Conservation (phyloP, 164 flowering plant genomes). For the Liriodendron chinense region DNA sequence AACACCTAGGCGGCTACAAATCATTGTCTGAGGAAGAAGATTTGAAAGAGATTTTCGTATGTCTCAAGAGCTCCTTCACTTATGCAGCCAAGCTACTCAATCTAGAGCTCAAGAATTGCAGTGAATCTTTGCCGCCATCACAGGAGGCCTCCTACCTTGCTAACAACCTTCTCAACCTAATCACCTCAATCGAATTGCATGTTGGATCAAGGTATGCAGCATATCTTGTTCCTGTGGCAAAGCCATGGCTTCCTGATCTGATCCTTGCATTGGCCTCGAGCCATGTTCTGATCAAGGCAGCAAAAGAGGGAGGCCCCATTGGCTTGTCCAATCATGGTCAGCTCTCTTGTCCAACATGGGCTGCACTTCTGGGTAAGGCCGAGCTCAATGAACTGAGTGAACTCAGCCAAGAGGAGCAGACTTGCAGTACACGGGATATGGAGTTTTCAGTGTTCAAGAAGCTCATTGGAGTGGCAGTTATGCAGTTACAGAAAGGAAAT, state of each 20-base stretch:
- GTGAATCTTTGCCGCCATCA: constrained; percentile 33
- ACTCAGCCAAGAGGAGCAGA: constrained; percentile 31
- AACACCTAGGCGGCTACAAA: constrained; percentile 16
- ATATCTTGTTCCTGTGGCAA: constrained; percentile 40
- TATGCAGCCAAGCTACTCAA: constrained; percentile 73
- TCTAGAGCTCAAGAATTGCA: constrained; percentile 39
- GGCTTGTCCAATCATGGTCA: constrained; percentile 11
- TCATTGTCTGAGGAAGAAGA: constrained; percentile 41
- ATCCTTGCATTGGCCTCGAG: constrained; percentile 60
- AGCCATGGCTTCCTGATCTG: constrained; percentile 89
- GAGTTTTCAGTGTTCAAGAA: constrained; percentile 40
- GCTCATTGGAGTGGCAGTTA: constrained; percentile 41
- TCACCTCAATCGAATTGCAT: constrained; percentile 42
- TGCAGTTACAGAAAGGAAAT: constrained; percentile 38
- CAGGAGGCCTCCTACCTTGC: constrained; percentile 45
- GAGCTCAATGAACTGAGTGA: constrained; percentile 46
- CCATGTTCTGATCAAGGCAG: constrained; percentile 16
- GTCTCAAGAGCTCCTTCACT: constrained; percentile 70
- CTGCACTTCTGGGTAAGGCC: constrained; percentile 42
- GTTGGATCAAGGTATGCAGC: constrained; percentile 55
- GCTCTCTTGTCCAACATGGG: constrained; percentile 48
- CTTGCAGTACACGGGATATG: constrained; percentile 14
- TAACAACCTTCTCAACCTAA: constrained; percentile 56
- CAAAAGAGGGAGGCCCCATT: constrained; percentile 16
- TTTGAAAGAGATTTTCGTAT: constrained; percentile 40